Conservation (phyloP, 2,329 filamentous ascomycete genomes). For the Pyrenochaeta sp. region DNA sequence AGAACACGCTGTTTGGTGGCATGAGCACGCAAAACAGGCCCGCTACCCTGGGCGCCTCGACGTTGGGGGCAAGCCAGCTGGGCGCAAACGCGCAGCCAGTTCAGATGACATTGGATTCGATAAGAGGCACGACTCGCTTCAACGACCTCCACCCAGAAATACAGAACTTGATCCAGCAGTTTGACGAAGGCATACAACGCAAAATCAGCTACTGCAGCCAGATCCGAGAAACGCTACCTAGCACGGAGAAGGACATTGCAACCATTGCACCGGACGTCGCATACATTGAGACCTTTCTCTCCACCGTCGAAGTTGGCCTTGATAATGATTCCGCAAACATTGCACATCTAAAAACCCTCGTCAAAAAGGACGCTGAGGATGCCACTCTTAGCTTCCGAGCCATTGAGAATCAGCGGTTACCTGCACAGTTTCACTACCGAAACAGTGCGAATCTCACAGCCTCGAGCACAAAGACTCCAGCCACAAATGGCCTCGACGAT, state of each 20-base stretch:
- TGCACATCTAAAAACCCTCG: conserved; percentile 62
- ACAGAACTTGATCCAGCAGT: conserved; percentile 76
- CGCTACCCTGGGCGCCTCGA: conserved; percentile 34
- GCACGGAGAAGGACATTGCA: conserved; percentile 68
- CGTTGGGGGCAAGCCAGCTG: conserved; percentile 34
- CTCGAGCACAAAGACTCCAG: conserved; percentile 35
- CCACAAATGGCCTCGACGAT: conserved; percentile 45
- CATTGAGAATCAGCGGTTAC: conserved; percentile 76
- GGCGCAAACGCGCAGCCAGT: conserved; percentile 35
- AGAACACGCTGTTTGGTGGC: conserved; percentile 41
- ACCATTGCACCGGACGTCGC: conserved; percentile 71
- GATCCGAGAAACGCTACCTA: conserved; percentile 70
- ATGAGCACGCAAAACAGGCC: conserved; percentile 39
- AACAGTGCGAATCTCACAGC: conserved; percentile 49
- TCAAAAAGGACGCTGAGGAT: conserved; percentile 72
- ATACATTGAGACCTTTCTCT: conserved; percentile 67
- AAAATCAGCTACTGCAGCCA: conserved; percentile 81
- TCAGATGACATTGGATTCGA: conserved; percentile 60
- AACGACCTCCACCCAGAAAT: conserved; percentile 85
- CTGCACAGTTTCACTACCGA: conserved; percentile 66
- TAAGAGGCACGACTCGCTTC: conserved; percentile 89
- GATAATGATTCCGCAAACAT: conserved; percentile 70
- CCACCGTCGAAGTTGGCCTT: conserved; percentile 68
- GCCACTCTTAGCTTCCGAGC: conserved; percentile 75
- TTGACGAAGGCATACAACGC: conserved; percentile 81